Evolutionary conservation across 2,329 filamentous ascomycete species (phyloP), one percentile per base, ranked within the genome.

Genomic region (Colletotrichum euphorbiae): DNA sequence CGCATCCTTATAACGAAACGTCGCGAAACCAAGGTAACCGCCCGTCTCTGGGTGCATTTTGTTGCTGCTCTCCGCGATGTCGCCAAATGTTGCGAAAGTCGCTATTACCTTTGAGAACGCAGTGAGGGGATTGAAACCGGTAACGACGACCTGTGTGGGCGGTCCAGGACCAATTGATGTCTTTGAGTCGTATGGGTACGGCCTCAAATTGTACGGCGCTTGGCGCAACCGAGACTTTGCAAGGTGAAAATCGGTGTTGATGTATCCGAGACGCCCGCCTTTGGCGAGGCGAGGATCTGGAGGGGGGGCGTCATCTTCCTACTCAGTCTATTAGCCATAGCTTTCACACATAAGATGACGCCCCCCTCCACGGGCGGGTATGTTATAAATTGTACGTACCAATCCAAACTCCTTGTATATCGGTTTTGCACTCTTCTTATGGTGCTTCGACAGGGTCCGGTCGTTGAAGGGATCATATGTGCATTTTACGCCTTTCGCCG

Each of bases 11-110:
- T 97, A 99, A 67, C 91, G 90, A 76, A 99, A 93, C 15, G 93
- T 93, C 72, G 93, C 97, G 76, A 99, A 94, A 12, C 96, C 96
- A 12, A 99, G 86, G 76, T 97, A 97, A 75, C 93, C 96, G 17
- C 96, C 96, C 12, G 94, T 98, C 66, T 94, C 91, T 8, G 96
- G 96, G 78, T 99, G 94, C 75, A 97, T 95, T 77, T 97, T 95
- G 76, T 98, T 98, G 75, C 93, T 94, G 73, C 97, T 91, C 75
- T 94, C 92, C 50, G 91, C 91, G 71, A 99, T 94, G 67, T 97
- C 93, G 60, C 94, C 94, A 80, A 92, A 97, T 3, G 87, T 89
- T 17, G 90, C 88, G 77, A 97, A 97, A 61, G 93, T 87, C 51
- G 91, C 88, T 17, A 87, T 88, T 57, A 97, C 86, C 74, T 93